These are phyloP conservation scores for Grosmannia huntii DNA, from an alignment of 2,329 filamentous ascomycete species.

Conservation along the genomic window DNA sequence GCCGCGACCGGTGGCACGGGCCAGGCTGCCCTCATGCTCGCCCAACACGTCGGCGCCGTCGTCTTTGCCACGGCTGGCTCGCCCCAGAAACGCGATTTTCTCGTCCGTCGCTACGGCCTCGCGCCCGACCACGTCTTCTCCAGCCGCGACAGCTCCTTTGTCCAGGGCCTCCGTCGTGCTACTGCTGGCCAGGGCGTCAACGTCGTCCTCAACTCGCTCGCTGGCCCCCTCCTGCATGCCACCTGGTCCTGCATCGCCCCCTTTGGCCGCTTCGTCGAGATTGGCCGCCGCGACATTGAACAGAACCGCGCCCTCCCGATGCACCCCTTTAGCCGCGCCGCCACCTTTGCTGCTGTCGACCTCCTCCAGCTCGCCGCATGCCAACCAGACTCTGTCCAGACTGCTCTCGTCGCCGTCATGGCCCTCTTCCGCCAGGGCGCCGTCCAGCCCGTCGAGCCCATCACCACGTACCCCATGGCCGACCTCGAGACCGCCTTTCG, in stretches of 20 bases:
- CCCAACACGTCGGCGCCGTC: constrained; percentile 24
- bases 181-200: constrained; percentile 23
- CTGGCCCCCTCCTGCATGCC: constrained; percentile 27
- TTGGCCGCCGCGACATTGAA: constrained; percentile 1
- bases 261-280: constrained; percentile 15
- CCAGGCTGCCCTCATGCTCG: constrained; percentile 25
- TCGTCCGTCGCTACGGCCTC: constrained; percentile 25
- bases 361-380: constrained; percentile 11
- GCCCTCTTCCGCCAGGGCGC: not conserved
- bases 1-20: constrained; percentile 25
- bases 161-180: constrained; percentile 14
- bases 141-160: constrained; percentile 20
- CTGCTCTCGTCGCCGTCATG: not conserved
- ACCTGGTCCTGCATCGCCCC: constrained; percentile 30
- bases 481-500: constrained; percentile 19
- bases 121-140: constrained; percentile 23
- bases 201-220: constrained; percentile 27
- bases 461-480: not conserved
- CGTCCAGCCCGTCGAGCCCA: not conserved
- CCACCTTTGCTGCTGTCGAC: constrained; percentile 32
- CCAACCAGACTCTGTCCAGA: not conserved
- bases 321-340: constrained; percentile 28
- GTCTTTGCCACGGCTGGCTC: constrained; percentile 30
- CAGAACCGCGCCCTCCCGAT: not conserved
- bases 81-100: constrained; percentile 24